Evolutionary conservation across 2,329 filamentous ascomycete species (phyloP), one percentile per base, ranked within the genome.

Genomic region (Nannizziopsis arthrosporioides): DNA sequence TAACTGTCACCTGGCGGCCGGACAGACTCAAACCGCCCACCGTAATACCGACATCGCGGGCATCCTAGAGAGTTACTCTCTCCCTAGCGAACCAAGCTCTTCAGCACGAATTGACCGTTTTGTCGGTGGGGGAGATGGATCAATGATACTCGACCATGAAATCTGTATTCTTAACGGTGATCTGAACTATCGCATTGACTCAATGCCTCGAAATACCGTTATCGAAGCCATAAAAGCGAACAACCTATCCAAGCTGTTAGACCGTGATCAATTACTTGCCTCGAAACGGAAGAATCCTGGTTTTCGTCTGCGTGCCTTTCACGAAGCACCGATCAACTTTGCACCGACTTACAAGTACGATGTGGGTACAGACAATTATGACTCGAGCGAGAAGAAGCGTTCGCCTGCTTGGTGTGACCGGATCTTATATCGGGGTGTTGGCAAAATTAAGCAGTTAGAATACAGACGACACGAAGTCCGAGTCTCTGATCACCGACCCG

Each of bases 321-420:
- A 83, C n/a, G 92, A 98, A 67, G 74, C 83, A 48, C 85, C 84
- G 0, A 95, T 98, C 59, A 83, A 80, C 0, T 98, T 98, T 63
- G 82, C 87, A 6, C 92, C 92, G 0, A 98, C 92, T 0, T 98
- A 98, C 73, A 98, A 98, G 64, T 98, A 98, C 64, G 92, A 98
- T 57, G 87, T 96, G 0, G 89, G 89, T 12, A 93, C 87, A 0
- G 90, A 96, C 61, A 84, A 80, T 5, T 98, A 96, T 64, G 92
- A 98, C 63, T 84, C 85, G 0, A 90, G 85, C 57, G 92, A 98
- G 65, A 98, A 98, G 73, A 86, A 86, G 64, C 79, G 92, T 43
- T 84, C 86, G 17, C 92, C 92, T 0, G 92, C 92, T 1, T 98
- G 92, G 92, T 98, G 92, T 63, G 92, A 98, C 69, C 80, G 92